Evolutionary conservation across 208 protist genomes (phyloP), one percentile per base, ranked within the genome.

Genomic region (Crithidia fasciculata): DNA sequence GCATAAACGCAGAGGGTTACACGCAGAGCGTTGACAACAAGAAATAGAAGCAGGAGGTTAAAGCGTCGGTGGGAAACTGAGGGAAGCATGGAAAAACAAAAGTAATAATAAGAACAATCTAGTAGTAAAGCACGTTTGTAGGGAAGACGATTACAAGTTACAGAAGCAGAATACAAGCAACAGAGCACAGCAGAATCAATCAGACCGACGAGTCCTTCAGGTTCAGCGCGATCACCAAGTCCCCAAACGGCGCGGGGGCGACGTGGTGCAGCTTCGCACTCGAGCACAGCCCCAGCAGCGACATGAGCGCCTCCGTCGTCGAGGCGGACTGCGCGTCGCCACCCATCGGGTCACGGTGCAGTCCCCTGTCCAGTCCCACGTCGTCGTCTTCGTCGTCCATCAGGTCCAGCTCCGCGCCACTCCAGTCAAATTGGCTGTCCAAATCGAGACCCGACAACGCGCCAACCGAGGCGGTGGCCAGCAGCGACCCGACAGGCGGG

Each of bases 211-310:
- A 40, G 13, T 80, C 74, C 7, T 66, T 65, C 15, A 80, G 69
- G 44, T 80, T 80, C n/a, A 80, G 68, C 12, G 68, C 62, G 7
- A 80, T 59, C 8, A 80, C 74, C 53, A 80, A 54, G 47, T 80
- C 74, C 1, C 74, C 74, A 66, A 80, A 80, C 40, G 74, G 74
- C 43, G 68, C 61, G 6, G 74, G 61, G 1, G 49, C 43, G 28
- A 74, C 69, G 56, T 74, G 67, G 52, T 74, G 74, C 39, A 80
- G 55, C 49, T 74, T 80, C 36, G 69, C 68, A 28, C 53, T 63
- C n/a, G 74, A 74, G 55, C 74, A 80, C 41, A 80, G 56, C 15
- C 61, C 74, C 3, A 80, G 74, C 43, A 80, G 41, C 36, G 74
- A 56, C 9, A 80, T 62, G 16, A 80, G 61, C 62, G 69, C 68